Percentiles rank a stretch among this genome's conserved stretches.
These are phyloP conservation scores for Prunus dulcis DNA, from an alignment of 306 rosid genomes.

Conservation along the genomic window DNA sequence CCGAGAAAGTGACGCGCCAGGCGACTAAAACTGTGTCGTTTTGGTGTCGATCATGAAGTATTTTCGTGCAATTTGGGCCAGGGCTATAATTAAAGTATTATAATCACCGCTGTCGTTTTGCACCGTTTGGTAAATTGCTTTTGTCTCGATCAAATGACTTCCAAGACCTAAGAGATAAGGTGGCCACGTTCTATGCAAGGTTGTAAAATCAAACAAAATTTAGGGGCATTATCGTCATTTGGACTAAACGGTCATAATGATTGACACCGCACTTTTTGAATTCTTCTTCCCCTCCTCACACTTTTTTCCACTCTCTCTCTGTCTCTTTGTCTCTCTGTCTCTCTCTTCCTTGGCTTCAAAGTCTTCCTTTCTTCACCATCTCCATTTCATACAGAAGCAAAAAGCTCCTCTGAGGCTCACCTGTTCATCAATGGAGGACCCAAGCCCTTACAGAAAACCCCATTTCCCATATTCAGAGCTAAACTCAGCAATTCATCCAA, in stretches of 20 bases:
- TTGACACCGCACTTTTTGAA: conserved; percentile 20
- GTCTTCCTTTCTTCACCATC: conserved; percentile 47
- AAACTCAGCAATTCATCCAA: conserved; percentile 33
- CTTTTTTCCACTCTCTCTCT: not conserved
- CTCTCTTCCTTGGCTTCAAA: conserved; percentile 39
- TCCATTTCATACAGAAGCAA: conserved; percentile 21
- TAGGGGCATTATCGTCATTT: conserved; percentile 11
- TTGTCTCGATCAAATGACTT: not conserved
- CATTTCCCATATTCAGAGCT: conserved; percentile 35
- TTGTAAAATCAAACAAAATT: not conserved
- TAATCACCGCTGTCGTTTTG: conserved; percentile 4
- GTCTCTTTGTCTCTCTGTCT: not conserved
- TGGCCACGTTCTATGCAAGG: not conserved
- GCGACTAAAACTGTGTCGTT: conserved; percentile 9
- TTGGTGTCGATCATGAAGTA: not conserved
- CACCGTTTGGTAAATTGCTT: not conserved
- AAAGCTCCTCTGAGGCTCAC: conserved; percentile 3
- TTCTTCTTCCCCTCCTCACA: not conserved
- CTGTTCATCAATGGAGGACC: conserved; percentile 53
- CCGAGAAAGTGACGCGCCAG: not conserved
- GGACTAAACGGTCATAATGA: conserved; percentile 23
- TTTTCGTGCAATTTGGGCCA: not conserved
- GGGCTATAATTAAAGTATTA: not conserved
- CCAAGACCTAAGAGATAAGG: not conserved
- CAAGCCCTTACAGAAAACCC: conserved; percentile 45